Evolutionary conservation across 2,329 filamentous ascomycete genomes (phyloP).

Genomic region (Fusarium sp.): DNA sequence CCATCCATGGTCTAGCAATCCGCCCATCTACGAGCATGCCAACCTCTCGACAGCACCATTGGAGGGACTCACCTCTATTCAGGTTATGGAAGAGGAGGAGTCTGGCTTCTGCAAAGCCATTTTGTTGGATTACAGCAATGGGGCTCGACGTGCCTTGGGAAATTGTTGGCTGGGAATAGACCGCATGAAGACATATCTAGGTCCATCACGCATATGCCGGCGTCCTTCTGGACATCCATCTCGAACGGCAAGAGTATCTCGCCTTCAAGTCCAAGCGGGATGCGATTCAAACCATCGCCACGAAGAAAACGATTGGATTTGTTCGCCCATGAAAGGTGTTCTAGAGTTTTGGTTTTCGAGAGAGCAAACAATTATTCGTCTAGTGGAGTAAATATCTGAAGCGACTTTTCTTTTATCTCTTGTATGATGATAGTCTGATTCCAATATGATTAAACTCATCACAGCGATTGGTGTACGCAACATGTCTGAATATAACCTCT

Average conservation of each 20-base stretch:
- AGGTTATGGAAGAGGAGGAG: slow-evolving; percentile 3
- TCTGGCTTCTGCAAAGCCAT: slow-evolving; percentile 5
- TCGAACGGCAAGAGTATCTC: neutral
- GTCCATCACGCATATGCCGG: slow-evolving; percentile 3
- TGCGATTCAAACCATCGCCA: neutral
- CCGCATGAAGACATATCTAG: neutral
- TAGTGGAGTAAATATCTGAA: neutral
- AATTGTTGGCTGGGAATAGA: neutral
- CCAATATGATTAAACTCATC: too few species aligned
- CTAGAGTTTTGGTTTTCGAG: slow-evolving; percentile 25
- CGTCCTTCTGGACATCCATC: neutral
- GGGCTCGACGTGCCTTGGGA: slow-evolving; percentile 6
- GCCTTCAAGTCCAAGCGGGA: neutral
- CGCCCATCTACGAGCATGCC: neutral
- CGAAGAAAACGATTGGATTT: slow-evolving; percentile 5
- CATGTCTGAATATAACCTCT: too few species aligned
- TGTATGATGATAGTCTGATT: too few species aligned
- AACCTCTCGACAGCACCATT: slow-evolving; percentile 7
- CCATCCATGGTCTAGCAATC: neutral
- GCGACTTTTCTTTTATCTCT: too few species aligned
- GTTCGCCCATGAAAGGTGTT: neutral
- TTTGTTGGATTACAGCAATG: slow-evolving; percentile 5
- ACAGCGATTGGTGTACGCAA: too few species aligned
- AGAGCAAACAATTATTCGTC: neutral
- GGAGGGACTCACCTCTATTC: neutral